Conservation (phyloP, 2,329 filamentous ascomycete species). For the Penicillium expansum region DNA sequence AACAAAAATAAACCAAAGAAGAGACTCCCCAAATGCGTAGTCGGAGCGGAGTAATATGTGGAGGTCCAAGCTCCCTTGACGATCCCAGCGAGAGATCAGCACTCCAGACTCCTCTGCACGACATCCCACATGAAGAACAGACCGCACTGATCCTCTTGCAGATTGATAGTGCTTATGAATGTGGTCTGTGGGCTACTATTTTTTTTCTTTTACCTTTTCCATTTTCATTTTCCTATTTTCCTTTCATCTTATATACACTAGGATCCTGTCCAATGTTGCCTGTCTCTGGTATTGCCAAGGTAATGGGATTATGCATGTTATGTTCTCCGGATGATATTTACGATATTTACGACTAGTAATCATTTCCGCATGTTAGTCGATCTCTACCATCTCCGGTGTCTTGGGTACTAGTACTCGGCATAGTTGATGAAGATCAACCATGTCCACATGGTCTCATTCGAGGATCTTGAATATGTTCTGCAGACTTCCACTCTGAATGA, state of each 20-base stretch:
- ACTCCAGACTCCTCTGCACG: constrained; percentile 19
- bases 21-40: background rate
- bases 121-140: constrained; percentile 17
- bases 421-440: constrained; percentile 17
- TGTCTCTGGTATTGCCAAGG: constrained; percentile 3
- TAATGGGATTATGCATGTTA: constrained; percentile 2
- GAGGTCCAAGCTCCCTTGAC: constrained; percentile 22
- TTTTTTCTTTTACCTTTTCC: background rate
- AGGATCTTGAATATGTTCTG: constrained; percentile 13
- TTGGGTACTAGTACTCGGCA: constrained; percentile 6
- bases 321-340: constrained; percentile 16
- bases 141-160: constrained; percentile 11
- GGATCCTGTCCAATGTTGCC: background rate
- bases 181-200: constrained; percentile 2
- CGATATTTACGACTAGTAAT: constrained; percentile 8
- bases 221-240: background rate
- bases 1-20: constrained; percentile 1
- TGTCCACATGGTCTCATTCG: constrained; percentile 21
- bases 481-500: background rate
- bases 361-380: constrained; percentile 10
- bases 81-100: constrained; percentile 19
- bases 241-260: background rate
- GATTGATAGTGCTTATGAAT: constrained; percentile 14
- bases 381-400: constrained; percentile 16
- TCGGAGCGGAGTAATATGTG: constrained; percentile 14